phyloP scores from a whole-genome alignment of 1,284 basidiomycete species.

The Rhodotorula sp. region DNA sequence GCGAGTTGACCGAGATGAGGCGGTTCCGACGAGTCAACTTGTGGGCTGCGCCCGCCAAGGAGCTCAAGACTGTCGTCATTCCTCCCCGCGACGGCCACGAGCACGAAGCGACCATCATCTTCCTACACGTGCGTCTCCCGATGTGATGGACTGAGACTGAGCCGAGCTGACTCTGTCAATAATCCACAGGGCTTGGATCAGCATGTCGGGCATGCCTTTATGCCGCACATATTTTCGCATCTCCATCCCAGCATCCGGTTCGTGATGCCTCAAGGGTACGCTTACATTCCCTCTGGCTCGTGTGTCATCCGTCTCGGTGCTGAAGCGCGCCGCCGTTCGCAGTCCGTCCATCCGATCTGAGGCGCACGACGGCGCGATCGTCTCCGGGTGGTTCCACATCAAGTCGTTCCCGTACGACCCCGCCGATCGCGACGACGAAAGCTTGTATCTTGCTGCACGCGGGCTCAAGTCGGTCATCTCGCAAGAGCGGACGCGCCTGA shows the following conservation, averaged over 20 bases:
- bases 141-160: too few species aligned
- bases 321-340: not conserved
- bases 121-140: conserved; percentile 20
- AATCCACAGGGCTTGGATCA: conserved; percentile 24
- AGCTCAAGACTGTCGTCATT: not conserved
- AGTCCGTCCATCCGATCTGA: not conserved
- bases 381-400: conserved; percentile 38
- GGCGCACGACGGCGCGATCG: conserved; percentile 2
- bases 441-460: conserved; percentile 25
- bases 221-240: conserved; percentile 8
- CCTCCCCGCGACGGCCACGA: not conserved
- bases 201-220: conserved; percentile 11
- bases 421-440: conserved; percentile 13
- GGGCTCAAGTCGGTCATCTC: conserved; percentile 26
- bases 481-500: conserved; percentile 27
- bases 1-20: not conserved
- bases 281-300: not conserved
- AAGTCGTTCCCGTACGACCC: conserved; percentile 25
- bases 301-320: not conserved
- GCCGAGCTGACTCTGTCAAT: not conserved
- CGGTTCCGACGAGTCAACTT: conserved; percentile 3
- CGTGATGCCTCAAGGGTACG: conserved; percentile 35
- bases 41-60: conserved; percentile 9
- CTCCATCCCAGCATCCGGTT: conserved; percentile 24
- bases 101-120: conserved; percentile 33